Percentiles rank a stretch among this genome's conserved stretches.
Conservation (phyloP, 192 early-diverging fungal genomes). For the Lobosporangium transversale region DNA sequence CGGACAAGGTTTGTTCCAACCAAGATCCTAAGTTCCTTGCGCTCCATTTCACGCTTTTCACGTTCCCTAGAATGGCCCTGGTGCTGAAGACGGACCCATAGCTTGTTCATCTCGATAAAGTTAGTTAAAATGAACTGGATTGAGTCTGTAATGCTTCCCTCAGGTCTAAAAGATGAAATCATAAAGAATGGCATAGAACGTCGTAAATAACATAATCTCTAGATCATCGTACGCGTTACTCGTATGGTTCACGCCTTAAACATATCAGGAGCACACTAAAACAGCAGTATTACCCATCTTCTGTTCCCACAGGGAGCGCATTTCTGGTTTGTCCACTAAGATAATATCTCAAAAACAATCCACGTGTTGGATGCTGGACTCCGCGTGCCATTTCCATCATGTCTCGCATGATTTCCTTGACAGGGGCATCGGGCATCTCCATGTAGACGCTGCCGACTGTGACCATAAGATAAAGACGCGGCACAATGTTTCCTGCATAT, state of each 20-base stretch:
- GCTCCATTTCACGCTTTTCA: conserved; percentile 95
- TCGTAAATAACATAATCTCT: too few species aligned
- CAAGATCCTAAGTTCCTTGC: conserved; percentile 92
- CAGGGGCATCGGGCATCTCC: conserved; percentile 91
- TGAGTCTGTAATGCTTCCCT: conserved; percentile 90
- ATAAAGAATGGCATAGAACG: neutral
- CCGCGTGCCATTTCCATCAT: conserved; percentile 99
- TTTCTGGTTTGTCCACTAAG: conserved; percentile 95
- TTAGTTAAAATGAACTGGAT: conserved; percentile 97
- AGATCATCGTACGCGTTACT: too few species aligned
- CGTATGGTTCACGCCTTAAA: too few species aligned
- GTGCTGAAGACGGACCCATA: conserved; percentile 99
- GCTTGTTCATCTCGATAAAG: conserved; percentile 99
- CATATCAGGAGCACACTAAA: too few species aligned
- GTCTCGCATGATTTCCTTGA: conserved; percentile 97
- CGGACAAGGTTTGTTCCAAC: conserved; percentile 98
- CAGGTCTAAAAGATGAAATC: conserved; percentile 64
- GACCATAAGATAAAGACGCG: conserved; percentile 98
- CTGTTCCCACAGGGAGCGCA: conserved; percentile 84
- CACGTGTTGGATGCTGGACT: conserved; percentile 98
- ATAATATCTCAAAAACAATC: conserved; percentile 96
- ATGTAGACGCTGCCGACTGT: conserved; percentile 98
- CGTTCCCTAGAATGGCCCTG: conserved; percentile 94
- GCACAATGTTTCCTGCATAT: conserved; percentile 98
- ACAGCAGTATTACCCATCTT: conserved; percentile 63